Evolutionary conservation across 1,284 basidiomycete genomes (phyloP), one percentile per base, ranked within the genome.

Genomic region (Sporisorium sorghi): DNA sequence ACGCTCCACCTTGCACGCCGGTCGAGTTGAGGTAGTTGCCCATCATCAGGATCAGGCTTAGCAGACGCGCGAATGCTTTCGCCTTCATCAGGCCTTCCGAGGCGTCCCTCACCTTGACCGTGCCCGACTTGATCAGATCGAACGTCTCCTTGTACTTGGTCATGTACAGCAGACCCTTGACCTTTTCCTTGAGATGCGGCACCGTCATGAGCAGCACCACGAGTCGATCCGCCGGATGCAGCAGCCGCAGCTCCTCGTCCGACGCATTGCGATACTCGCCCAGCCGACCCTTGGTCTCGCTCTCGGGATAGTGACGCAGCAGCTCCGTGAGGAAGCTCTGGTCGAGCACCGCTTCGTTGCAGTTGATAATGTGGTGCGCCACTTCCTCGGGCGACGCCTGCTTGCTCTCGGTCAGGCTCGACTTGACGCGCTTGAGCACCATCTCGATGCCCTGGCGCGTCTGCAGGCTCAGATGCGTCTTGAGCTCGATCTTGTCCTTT

Each of bases 21-120:
- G 93, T 93, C 24, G 94, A 94, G 84, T 99, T 99, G 90, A 99
- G 94, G 85, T 94, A 99, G 85, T 99, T 99, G 68, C 96, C 96
- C 82, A 99, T 90, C 77, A 97, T 89, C 12, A 99, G 89, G 73
- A 99, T 96, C 19, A 84, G 39, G 30, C 66, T 77, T 2, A 84
- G 56, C 47, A 84, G 55, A 3, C 77, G 61, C 17, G 80, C 78
- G 46, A 84, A 84, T 19, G 77, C 53, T 26, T 70, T 75, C 0
- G 83, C 83, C 58, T 82, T 70, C 64, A 83, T 79, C 19, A 84
- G 46, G 6, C 71, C 76, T 24, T 84, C 83, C 28, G 75, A 72
- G 5, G 78, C 83, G 30, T 77, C 74, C 2, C 78, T 64, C 26
- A 84, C 77, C 32, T 78, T 75, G 50, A 57, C 63, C 56, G 67